Percentiles rank a stretch among this genome's conserved stretches.
phyloP scores from a whole-genome alignment of 1,284 basidiomycete species.

The Ceratobasidium sp. region DNA sequence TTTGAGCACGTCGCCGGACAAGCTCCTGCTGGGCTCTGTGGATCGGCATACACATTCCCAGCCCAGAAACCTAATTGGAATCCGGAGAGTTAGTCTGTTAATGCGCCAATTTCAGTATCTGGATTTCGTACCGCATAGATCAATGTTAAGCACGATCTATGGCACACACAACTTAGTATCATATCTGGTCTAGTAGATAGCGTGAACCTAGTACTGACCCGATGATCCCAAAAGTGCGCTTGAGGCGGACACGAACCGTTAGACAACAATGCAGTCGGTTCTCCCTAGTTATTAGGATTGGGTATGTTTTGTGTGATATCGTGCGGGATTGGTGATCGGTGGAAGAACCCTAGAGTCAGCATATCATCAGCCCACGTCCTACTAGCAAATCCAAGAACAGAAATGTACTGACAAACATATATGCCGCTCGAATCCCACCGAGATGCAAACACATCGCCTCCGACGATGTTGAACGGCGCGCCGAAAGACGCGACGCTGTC shows the following conservation, averaged over 20 bases:
- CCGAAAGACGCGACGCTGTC: slow-evolving; percentile 69
- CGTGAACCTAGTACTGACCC: slow-evolving; percentile 54
- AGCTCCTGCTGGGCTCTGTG: slow-evolving; percentile 61
- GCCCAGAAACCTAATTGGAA: slow-evolving; percentile 70
- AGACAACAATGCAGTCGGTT: slow-evolving; percentile 73
- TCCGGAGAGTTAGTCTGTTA: no score
- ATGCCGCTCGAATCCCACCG: slow-evolving; percentile 75
- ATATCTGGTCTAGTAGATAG: not conserved
- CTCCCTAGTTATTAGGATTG: slow-evolving; percentile 70
- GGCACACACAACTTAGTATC: no score
- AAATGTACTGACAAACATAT: slow-evolving; percentile 63
- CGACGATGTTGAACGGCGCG: slow-evolving; percentile 71
- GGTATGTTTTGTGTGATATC: slow-evolving; percentile 67
- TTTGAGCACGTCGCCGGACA: slow-evolving; percentile 78
- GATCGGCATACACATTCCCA: slow-evolving; percentile 69
- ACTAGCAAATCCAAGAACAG: not conserved
- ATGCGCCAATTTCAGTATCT: no score
- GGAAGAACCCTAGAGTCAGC: slow-evolving; percentile 63
- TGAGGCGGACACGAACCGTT: slow-evolving; percentile 69
- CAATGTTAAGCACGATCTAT: slow-evolving; percentile 18
- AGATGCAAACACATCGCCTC: slow-evolving; percentile 85
- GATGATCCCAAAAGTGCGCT: slow-evolving; percentile 75
- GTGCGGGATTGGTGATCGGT: slow-evolving; percentile 69
- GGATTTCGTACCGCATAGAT: not conserved
- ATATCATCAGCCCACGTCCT: no score